Evolutionary conservation across 2,329 filamentous ascomycete species (phyloP), one percentile per base, ranked within the genome.

Genomic region (Seiridium cupressi): DNA sequence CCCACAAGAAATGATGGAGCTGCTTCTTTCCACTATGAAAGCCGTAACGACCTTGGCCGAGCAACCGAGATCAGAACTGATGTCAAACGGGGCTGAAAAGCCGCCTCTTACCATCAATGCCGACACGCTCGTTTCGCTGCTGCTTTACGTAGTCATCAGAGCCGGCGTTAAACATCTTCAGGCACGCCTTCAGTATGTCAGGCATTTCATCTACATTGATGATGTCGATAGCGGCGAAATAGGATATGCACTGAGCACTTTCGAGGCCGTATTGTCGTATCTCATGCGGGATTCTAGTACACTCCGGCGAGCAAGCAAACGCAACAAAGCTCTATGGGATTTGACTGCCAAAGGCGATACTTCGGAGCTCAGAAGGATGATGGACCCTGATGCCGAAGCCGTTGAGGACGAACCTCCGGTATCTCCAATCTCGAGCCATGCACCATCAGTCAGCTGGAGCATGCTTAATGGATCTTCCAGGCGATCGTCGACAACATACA

Each of bases 151-250:
- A 13, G 91, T 99, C 9, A 98, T 99, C 62, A 86, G 94, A 63
- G 92, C 94, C 9, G 91, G 95, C 62, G 88, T 96, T 34, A 88
- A 91, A 61, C 89, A 97, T 74, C 80, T 99, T 7, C 92, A 97
- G 68, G 93, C 95, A 3, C 86, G 94, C 26, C 79, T 99, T 51
- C 82, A 90, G n/a, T 99, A 98, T 72, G 97, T 98, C 83, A 90
- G 94, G 48, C 92, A 96, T 69, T 99, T 97, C 71, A 95, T 97
- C 66, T 99, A 97, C 74, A 93, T 97, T 55, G 95, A 98, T 68
- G 95, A 99, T 75, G 93, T 99, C 7, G 95, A 99, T 66, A 96
- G 88, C 62, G 95, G 95, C 54, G 95, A 99, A 76, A 89, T 96
- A 81, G 95, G 95, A 7, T 99, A 99, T 74, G 93, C 94, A 0